A percentile compares a stretch with the other conserved stretches of the same genome.
Evolutionary conservation across 192 early-diverging fungal species (phyloP).

Genomic region (Dispira simplex): DNA sequence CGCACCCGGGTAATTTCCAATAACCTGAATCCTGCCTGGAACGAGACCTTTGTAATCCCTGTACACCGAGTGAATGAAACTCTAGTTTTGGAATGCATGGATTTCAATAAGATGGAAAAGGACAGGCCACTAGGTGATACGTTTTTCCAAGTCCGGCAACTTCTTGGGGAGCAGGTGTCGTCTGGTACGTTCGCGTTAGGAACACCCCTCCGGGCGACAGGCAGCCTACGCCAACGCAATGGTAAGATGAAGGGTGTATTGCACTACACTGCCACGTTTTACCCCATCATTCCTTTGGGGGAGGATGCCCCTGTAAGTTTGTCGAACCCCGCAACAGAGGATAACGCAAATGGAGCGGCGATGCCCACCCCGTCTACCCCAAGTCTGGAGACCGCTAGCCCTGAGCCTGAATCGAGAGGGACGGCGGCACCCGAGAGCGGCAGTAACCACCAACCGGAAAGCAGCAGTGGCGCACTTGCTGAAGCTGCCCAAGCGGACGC

Average conservation of each 20-base stretch:
- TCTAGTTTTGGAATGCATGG: conserved; percentile 65
- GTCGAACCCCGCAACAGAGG: neutral
- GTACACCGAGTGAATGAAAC: conserved; percentile 57
- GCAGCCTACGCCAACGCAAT: conserved; percentile 35
- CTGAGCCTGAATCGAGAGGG: too few relatives aligned
- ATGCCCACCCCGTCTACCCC: too few relatives aligned
- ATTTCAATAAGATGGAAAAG: conserved; percentile 75
- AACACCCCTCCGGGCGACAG: conserved; percentile 18
- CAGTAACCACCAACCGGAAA: too few relatives aligned
- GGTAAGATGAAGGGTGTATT: conserved; percentile 41
- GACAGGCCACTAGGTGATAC: conserved; percentile 73
- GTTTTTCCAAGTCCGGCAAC: conserved; percentile 35
- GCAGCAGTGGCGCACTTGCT: too few relatives aligned
- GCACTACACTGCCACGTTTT: conserved; percentile 38
- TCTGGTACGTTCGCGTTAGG: conserved; percentile 18
- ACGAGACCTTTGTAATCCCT: conserved; percentile 78
- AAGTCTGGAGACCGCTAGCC: too few relatives aligned
- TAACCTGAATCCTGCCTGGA: conserved; percentile 80
- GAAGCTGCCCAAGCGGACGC: too few relatives aligned
- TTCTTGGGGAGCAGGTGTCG: conserved; percentile 36
- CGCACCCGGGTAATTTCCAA: conserved; percentile 69
- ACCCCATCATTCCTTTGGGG: conserved; percentile 26
- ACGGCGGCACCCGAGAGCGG: too few relatives aligned
- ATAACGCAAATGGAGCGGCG: too few relatives aligned
- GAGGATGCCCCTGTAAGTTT: conserved; percentile 3